Conservation (phyloP, 306 rosid genomes). For the Alnus glutinosa region DNA sequence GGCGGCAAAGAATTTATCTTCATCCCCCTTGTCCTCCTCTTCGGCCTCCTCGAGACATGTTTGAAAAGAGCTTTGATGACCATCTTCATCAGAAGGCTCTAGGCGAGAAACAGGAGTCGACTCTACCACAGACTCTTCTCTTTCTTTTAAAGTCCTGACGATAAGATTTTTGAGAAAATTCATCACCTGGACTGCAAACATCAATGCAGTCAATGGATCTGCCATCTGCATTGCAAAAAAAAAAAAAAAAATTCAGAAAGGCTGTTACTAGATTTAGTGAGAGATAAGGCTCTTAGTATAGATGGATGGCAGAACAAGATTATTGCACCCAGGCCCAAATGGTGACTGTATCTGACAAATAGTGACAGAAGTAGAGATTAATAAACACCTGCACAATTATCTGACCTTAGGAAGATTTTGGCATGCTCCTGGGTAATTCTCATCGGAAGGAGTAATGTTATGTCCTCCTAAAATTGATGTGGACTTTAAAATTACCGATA, state of each 20-base stretch:
- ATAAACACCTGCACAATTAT: background rate
- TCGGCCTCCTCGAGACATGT: slow-evolving; percentile 38
- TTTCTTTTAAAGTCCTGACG: slow-evolving; percentile 62
- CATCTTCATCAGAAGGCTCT: slow-evolving; percentile 72
- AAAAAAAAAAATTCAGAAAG: slow-evolving; percentile 15
- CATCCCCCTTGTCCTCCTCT: slow-evolving; percentile 41
- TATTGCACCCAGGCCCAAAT: background rate
- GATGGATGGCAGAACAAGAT: background rate
- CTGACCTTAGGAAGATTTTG: background rate
- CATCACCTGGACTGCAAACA: slow-evolving; percentile 98
- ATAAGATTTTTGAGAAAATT: slow-evolving; percentile 92
- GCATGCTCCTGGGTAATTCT: background rate
- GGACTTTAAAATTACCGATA: too few species aligned
- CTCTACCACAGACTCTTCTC: slow-evolving; percentile 73
- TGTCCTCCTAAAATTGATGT: too few species aligned
- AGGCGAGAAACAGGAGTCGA: slow-evolving; percentile 47
- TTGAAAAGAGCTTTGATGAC: slow-evolving; percentile 57
- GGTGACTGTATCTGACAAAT: background rate
- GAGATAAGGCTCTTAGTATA: background rate
- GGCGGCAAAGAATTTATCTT: slow-evolving; percentile 41
- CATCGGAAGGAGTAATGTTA: background rate
- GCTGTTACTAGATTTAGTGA: slow-evolving; percentile 20
- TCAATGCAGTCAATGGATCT: slow-evolving; percentile 97
- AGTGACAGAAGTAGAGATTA: background rate
- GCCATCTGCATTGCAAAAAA: slow-evolving; percentile 56